phyloP scores from a whole-genome alignment of 179 eudicot species.

The Nepenthes alata region DNA sequence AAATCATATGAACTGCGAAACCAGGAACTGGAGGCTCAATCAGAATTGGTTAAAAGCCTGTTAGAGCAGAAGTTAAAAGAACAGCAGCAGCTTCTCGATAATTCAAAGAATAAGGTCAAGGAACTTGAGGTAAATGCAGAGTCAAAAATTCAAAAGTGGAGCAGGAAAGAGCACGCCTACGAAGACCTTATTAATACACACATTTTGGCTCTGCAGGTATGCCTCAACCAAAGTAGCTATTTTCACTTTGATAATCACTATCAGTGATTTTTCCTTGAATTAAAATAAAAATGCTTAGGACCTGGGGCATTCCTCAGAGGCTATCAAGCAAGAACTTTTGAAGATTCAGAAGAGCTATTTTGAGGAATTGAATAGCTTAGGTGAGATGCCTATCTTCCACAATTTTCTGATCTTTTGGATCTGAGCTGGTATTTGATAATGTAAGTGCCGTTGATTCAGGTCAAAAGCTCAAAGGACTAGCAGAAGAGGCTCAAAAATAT shows the following conservation, averaged over 20 bases:
- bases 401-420: background rate
- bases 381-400: constrained; percentile 18
- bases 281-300: constrained; percentile 38
- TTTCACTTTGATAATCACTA: background rate
- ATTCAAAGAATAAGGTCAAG: constrained; percentile 25
- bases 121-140: constrained; percentile 43
- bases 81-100: constrained; percentile 24
- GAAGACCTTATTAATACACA: constrained; percentile 48
- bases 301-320: constrained; percentile 53
- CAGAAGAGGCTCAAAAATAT: constrained; percentile 59
- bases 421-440: constrained; percentile 1
- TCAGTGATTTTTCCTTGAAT: constrained; percentile 7
- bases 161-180: constrained; percentile 45
- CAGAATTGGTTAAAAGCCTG: constrained; percentile 26
- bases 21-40: constrained; percentile 35
- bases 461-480: constrained; percentile 39
- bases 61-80: constrained; percentile 44
- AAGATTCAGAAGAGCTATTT: constrained; percentile 47
- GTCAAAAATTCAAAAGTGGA: constrained; percentile 39
- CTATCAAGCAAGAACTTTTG: constrained; percentile 58
- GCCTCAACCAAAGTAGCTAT: constrained; percentile 3
- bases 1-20: constrained; percentile 30
- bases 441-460: constrained; percentile 27
- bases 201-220: constrained; percentile 55
- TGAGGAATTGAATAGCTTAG: constrained; percentile 53